Evolutionary conservation across 768 basidiomycete species (phyloP), one percentile per base, ranked within the genome.

Genomic region (Lactarius sanguifluus): DNA sequence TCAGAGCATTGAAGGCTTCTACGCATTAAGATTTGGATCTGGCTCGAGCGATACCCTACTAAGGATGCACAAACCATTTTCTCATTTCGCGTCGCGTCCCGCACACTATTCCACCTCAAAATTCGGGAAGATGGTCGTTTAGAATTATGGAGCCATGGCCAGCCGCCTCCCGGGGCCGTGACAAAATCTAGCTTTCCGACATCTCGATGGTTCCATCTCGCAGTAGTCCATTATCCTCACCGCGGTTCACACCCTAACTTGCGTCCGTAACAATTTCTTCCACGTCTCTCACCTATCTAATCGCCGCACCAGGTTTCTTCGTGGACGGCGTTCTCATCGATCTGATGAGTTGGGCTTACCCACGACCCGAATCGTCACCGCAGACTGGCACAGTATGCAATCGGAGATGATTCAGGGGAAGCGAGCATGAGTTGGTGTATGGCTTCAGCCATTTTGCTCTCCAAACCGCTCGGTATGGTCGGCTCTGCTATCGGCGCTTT

Each of bases 251-350:
- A 81, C 62, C 85, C 89, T 0, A 84, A 83, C 54, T 78, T 91
- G 81, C 58, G 79, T 91, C 63, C 85, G 91, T 90, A 75, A 41
- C 73, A 30, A n/a, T 40, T 18, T 25, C 15, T 62, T 41, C 28
- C 13, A 2, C 23, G 2, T 56, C 52, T 50, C 34, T 41, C 23
- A 12, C 62, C n/a, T 40, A 23, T 30, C 61, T 71, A 40, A 66
- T 54, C 23, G 9, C 40, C 4, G 34, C 12, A n/a, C 47, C 18
- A 92, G 91, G 90, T 5, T 70, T 94, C 0, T 94, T 90, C 70
- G 68, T 92, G 12, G 91, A 94, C 70, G 92, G 92, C 13, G 80
- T 82, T 5, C 78, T 91, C 23, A 81, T 78, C 20, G 90, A 92
- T 69, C 79, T 85, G 0, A 64, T 89, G 8, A 84, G 87, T 59